These are phyloP conservation scores for Globisporangium radiosum DNA, from an alignment of 352 stramenopile species.

Conservation along the genomic window DNA sequence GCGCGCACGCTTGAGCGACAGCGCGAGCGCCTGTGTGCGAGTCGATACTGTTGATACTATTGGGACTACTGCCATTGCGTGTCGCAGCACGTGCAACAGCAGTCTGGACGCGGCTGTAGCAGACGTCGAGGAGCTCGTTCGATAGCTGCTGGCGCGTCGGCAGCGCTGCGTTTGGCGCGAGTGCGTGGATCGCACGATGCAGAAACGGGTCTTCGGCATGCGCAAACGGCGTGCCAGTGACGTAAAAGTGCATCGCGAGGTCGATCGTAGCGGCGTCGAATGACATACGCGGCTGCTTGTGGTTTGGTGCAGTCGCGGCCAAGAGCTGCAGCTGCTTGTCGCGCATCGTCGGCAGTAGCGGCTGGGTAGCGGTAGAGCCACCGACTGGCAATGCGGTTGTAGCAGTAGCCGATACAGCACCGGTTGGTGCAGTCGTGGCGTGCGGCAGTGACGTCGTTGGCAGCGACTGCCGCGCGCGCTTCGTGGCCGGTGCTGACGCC, in stretches of 20 bases:
- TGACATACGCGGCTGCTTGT: too few relatives aligned
- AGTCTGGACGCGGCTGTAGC: constrained; percentile 4
- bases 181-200: constrained; percentile 8
- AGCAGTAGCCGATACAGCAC: neutral
- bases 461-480: neutral
- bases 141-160: constrained; percentile 6
- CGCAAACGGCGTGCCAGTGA: constrained; percentile 9
- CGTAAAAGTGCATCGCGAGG: constrained; percentile 26
- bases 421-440: neutral
- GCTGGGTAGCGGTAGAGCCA: too few relatives aligned
- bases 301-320: neutral
- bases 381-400: too few relatives aligned
- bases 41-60: too few relatives aligned
- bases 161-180: neutral
- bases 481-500: neutral
- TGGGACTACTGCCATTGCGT: neutral
- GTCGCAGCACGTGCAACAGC: neutral
- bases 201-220: constrained; percentile 14
- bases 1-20: constrained; percentile 1
- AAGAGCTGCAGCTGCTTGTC: too few relatives aligned
- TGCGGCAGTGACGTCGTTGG: neutral
- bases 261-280: neutral
- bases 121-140: constrained; percentile 16
- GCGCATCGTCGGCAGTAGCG: too few relatives aligned
- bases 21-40: too few relatives aligned